These are phyloP conservation scores for Candida chilensis DNA, from an alignment of 805 yeast species.

Conservation along the genomic window DNA sequence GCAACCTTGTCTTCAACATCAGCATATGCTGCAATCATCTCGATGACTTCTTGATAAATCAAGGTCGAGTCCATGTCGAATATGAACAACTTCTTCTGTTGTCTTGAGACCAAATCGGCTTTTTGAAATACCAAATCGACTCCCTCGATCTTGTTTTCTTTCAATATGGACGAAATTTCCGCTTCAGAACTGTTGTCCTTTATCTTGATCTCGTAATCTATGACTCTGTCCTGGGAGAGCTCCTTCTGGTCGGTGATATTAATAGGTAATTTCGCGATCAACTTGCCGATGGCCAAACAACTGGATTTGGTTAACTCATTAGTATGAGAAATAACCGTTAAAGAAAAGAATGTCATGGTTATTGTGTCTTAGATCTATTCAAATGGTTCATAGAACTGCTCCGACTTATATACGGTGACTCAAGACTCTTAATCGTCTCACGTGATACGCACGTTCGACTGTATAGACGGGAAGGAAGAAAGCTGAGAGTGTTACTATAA, in stretches of 20 bases:
- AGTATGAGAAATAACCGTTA: conserved; percentile 15
- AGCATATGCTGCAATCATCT: conserved; percentile 91
- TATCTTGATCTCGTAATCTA: conserved; percentile 20
- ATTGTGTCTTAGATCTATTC: too few relatives aligned
- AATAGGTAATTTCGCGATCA: conserved; percentile 17
- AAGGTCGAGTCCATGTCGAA: conserved; percentile 98
- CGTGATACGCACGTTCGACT: too few relatives aligned
- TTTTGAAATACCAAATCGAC: conserved; percentile 36
- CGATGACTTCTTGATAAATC: conserved; percentile 94
- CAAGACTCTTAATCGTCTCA: too few relatives aligned
- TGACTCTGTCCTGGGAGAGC: conserved; percentile 23
- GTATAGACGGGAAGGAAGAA: too few relatives aligned
- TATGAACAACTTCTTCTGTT: conserved; percentile 52
- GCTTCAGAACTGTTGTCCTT: conserved; percentile 5
- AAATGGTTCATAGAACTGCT: too few relatives aligned
- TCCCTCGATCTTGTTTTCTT: conserved; percentile 10
- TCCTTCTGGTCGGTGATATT: conserved; percentile 13
- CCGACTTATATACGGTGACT: too few relatives aligned
- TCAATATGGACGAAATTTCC: conserved; percentile 7
- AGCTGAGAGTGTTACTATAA: too few relatives aligned
- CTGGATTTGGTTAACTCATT: conserved; percentile 7
- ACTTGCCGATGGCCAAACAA: conserved; percentile 9
- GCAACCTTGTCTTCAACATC: conserved; percentile 81
- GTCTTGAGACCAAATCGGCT: conserved; percentile 8
- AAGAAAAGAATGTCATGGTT: conserved; percentile 1